Percentiles rank a stretch among this genome's conserved stretches.
phyloP scores from a whole-genome alignment of 2,329 filamentous ascomycete species.

The Fusarium papillatum region DNA sequence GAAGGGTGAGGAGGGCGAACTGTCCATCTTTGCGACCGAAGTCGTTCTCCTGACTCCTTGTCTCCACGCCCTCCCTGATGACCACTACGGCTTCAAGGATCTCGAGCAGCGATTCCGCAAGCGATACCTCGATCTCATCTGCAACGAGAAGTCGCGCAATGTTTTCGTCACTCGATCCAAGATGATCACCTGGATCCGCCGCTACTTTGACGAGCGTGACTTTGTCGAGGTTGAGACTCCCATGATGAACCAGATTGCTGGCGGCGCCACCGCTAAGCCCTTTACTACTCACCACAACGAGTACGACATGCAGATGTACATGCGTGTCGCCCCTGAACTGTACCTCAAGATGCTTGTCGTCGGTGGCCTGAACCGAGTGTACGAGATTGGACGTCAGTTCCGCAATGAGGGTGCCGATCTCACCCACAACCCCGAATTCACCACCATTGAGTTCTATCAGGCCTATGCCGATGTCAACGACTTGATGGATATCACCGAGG shows the following conservation, averaged over 20 bases:
- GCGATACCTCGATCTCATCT: conserved; percentile 95
- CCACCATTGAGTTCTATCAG: conserved; percentile 97
- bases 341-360: conserved; percentile 98
- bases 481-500: conserved; percentile 85
- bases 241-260: conserved; percentile 97
- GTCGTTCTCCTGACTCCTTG: conserved; percentile 91
- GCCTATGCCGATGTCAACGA: conserved; percentile 95
- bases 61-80: conserved; percentile 81
- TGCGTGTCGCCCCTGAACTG: conserved; percentile 94
- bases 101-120: conserved; percentile 94
- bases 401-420: conserved; percentile 82
- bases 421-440: conserved; percentile 98
- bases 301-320: conserved; percentile 92
- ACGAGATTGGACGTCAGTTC: conserved; percentile 96
- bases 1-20: conserved; percentile 80
- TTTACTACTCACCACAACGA: conserved; percentile 98
- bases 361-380: conserved; percentile 93
- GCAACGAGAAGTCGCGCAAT: conserved; percentile 90
- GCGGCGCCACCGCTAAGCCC: conserved; percentile 92
- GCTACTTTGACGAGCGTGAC: conserved; percentile 88
- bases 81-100: conserved; percentile 96
- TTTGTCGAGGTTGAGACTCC: conserved; percentile 97
- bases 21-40: conserved; percentile 93
- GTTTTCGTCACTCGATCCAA: conserved; percentile 88
- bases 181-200: conserved; percentile 90